Conservation (phyloP, 805 yeast genomes). For the Ogataea paraovalis region DNA sequence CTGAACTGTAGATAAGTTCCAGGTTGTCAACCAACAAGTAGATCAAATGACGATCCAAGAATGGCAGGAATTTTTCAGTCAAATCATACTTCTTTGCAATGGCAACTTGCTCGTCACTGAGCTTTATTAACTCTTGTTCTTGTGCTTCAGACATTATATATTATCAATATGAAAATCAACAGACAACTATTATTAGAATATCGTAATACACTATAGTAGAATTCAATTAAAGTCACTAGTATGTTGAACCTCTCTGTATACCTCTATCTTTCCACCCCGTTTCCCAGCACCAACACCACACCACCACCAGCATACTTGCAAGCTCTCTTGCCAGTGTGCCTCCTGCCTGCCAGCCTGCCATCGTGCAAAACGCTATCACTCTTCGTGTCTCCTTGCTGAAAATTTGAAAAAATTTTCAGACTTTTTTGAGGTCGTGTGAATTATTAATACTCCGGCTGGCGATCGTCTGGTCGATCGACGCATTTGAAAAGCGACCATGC, state of each 20-base stretch:
- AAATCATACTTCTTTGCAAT: slow-evolving; percentile 50
- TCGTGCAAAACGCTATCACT: neutral
- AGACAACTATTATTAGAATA: too few relatives aligned
- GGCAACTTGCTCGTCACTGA: slow-evolving; percentile 34
- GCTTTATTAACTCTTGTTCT: slow-evolving; percentile 4
- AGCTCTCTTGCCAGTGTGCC: neutral
- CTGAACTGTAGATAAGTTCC: slow-evolving; percentile 36
- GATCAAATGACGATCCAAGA: slow-evolving; percentile 58
- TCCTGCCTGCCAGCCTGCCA: neutral
- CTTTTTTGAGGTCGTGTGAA: neutral
- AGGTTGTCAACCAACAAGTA: slow-evolving; percentile 50
- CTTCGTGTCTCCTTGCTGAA: too few relatives aligned
- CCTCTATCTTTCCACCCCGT: too few relatives aligned
- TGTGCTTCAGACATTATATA: neutral
- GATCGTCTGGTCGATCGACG: neutral
- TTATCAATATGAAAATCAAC: too few relatives aligned
- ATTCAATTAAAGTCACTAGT: too few relatives aligned
- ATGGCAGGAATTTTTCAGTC: slow-evolving; percentile 50
- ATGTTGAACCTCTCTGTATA: too few relatives aligned
- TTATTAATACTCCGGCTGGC: neutral
- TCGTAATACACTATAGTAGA: too few relatives aligned
- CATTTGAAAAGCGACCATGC: too few relatives aligned
- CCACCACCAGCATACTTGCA: too few relatives aligned
- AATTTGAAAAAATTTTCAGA: neutral
- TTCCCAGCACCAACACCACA: too few relatives aligned